phyloP scores from a whole-genome alignment of 2,329 filamentous ascomycete genomes.

The Alternaria rosae region DNA sequence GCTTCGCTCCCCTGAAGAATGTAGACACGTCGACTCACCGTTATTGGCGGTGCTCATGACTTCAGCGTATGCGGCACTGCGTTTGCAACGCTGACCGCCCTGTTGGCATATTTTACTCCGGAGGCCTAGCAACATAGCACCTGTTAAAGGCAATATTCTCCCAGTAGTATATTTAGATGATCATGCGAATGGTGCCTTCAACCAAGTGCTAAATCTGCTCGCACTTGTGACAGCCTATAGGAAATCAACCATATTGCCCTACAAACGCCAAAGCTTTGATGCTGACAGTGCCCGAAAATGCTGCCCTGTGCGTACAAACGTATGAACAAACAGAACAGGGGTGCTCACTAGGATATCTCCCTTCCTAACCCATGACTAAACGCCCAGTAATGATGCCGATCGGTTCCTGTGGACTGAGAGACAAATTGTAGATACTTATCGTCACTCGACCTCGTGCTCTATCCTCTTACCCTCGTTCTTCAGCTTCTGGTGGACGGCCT shows the following conservation, averaged over 20 bases:
- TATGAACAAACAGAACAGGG: conserved; percentile 25
- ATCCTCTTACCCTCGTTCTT: conserved; percentile 60
- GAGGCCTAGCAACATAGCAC: neutral
- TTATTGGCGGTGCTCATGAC: neutral
- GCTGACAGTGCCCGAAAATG: conserved; percentile 27
- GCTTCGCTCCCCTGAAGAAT: neutral
- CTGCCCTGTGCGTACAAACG: conserved; percentile 34
- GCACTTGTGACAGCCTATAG: conserved; percentile 2
- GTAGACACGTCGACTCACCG: neutral
- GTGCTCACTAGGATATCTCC: conserved; percentile 29
- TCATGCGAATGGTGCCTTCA: neutral
- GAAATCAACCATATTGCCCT: conserved; percentile 6
- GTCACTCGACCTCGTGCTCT: conserved; percentile 20
- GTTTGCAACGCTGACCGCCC: conserved; percentile 1
- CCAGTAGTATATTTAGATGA: conserved; percentile 6
- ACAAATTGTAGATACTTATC: neutral
- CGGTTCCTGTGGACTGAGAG: conserved; percentile 2
- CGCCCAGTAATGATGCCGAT: conserved; percentile 22
- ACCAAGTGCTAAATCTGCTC: conserved; percentile 4
- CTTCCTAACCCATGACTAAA: conserved; percentile 22
- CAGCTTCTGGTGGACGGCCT: conserved; percentile 58
- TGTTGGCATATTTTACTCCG: conserved; percentile 8
- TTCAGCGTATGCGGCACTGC: neutral
- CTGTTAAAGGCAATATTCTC: neutral
- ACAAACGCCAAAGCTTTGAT: conserved; percentile 31